Conservation (phyloP, 108 stramenopile species). For the Cyclotella choctawhatcheeana region DNA sequence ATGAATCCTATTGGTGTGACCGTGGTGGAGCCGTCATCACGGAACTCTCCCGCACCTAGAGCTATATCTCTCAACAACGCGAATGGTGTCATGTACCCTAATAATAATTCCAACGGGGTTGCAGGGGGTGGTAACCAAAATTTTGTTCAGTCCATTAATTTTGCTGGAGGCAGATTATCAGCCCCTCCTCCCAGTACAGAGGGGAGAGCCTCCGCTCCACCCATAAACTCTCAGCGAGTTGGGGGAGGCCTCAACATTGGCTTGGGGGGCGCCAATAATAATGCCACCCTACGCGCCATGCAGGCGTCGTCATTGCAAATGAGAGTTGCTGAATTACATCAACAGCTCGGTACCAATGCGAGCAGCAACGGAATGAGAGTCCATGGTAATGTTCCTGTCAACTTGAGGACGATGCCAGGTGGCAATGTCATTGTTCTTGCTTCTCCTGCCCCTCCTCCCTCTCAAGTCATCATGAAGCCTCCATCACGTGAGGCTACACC, state of each 20-base stretch:
- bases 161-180: conserved; percentile 12
- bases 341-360: conserved; percentile 31
- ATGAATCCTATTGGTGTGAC: conserved; percentile 56
- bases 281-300: conserved; percentile 32
- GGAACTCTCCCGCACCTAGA: conserved; percentile 43
- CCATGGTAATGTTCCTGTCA: background rate
- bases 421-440: conserved; percentile 21
- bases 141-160: background rate
- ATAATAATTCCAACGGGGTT: background rate
- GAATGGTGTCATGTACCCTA: background rate
- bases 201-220: conserved; percentile 23
- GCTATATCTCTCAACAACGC: conserved; percentile 2
- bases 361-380: background rate
- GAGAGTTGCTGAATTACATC: conserved; percentile 53
- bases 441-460: conserved; percentile 12
- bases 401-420: conserved; percentile 8
- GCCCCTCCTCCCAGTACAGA: conserved; percentile 9
- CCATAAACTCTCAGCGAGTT: conserved; percentile 7
- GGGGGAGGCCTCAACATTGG: conserved; percentile 4
- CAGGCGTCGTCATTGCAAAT: conserved; percentile 38
- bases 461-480: conserved; percentile 1
- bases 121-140: background rate
- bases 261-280: conserved; percentile 8
- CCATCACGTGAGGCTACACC: conserved; percentile 30
- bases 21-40: conserved; percentile 67